A percentile compares a stretch with the other conserved stretches of the same genome.
Evolutionary conservation across 805 yeast genomes (phyloP).

Genomic region (Hanseniaspora lachancei): DNA sequence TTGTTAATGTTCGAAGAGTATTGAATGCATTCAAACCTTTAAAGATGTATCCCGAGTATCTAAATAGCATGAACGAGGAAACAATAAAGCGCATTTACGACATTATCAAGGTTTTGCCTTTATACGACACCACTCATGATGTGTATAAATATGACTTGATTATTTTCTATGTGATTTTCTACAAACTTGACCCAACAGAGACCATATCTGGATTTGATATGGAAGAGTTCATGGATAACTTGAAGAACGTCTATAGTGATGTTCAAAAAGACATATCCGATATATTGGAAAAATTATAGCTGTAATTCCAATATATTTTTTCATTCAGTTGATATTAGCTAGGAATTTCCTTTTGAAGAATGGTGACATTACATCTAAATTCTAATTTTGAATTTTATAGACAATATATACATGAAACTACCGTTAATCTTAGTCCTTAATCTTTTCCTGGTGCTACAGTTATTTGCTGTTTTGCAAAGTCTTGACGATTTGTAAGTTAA

Average conservation of each 20-base stretch:
- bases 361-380: no score
- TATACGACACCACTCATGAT: background rate
- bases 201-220: background rate
- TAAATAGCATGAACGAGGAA: background rate
- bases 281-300: background rate
- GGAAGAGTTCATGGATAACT: background rate
- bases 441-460: background rate
- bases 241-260: background rate
- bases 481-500: constrained; percentile 72
- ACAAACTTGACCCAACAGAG: background rate
- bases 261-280: background rate
- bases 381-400: background rate
- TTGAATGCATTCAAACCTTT: background rate
- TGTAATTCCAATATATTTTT: no score
- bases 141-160: background rate
- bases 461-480: constrained; percentile 26
- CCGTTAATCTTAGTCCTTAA: background rate
- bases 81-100: background rate
- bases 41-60: background rate
- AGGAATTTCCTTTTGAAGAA: no score
- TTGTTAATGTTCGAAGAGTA: background rate
- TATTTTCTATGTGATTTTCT: constrained; percentile 1
- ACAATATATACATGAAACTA: background rate
- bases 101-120: background rate
- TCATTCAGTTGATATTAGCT: no score